Base-by-base conservation (phyloP, 495 filamentous ascomycete species). In the Collariella sp. region DNA sequence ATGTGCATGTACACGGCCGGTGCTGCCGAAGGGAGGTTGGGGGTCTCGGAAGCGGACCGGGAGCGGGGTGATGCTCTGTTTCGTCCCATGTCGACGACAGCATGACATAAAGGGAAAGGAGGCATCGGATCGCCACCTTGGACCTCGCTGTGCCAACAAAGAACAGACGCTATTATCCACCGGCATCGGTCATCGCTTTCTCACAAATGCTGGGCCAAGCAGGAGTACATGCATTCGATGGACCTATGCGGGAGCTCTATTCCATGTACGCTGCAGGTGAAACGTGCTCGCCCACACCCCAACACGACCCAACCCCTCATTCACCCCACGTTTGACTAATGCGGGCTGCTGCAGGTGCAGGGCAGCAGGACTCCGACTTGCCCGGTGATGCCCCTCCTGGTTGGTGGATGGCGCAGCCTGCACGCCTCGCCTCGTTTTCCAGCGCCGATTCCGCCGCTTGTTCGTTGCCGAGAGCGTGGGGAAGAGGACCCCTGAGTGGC, bases 291-390 rank as follows among this genome's bases (percentile, higher is more conserved):
- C 29, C 52, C 16, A 54, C 54, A 39, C 41, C n/a, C n/a, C n/a
- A n/a, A n/a, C n/a, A n/a, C n/a, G n/a, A n/a, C n/a, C 9, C 39
- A 54, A 57, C 56, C 54, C 58, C 62, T 58, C 60, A 59, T 18
- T 66, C 66, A 31, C 67, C 66, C 67, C 64, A 70, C 67, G 67
- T 67, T 69, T 62, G 52, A 48, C 64, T 68, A 67, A 66, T 70
- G 67, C 67, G 56, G 40, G 49, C 62, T 56, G 6, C 55, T 59
- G 62, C 62, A 61, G 19, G 46, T 42, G 52, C 35, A 43, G 23
- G 55, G 36, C 16, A 24, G 43, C 18, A 7, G 10, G 11, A n/a
- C 18, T 10, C 46, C 40, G 40, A 54, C 11, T 35, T 29, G 45
- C n/a, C 29, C 44, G 29, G 35, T 10, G 18, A 43, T 54, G 46